These are phyloP conservation scores for Botryosphaeria dothidea DNA, from an alignment of 2,329 filamentous ascomycete genomes.

Conservation along the genomic window DNA sequence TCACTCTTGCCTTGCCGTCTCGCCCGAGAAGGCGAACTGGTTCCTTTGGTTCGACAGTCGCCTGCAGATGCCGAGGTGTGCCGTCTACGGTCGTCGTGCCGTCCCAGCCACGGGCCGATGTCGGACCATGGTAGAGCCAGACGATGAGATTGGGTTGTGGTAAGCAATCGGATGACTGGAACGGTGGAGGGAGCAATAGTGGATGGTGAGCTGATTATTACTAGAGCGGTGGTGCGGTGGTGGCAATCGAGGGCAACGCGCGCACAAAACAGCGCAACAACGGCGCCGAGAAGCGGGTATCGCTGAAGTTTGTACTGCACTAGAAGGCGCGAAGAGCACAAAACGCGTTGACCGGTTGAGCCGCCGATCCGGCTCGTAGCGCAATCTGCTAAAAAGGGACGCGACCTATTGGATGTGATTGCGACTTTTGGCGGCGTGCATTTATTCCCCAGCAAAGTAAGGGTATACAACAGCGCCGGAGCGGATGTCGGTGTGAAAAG, in stretches of 20 bases:
- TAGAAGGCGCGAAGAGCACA: not conserved
- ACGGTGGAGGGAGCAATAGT: not conserved
- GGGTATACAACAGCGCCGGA: not conserved
- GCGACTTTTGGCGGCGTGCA: not conserved
- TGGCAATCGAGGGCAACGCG: not conserved
- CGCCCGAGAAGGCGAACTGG: too few species aligned
- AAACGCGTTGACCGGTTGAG: not conserved
- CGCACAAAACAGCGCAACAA: not conserved
- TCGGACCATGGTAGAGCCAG: not conserved
- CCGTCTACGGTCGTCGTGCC: not conserved
- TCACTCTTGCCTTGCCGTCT: not conserved
- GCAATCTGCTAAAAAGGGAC: too few species aligned
- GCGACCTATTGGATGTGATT: not conserved
- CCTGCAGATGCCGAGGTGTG: not conserved
- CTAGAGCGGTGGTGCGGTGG: not conserved
- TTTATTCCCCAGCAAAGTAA: not conserved
- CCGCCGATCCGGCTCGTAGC: not conserved
- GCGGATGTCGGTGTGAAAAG: slow-evolving; percentile 7
- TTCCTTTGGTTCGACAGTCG: not conserved
- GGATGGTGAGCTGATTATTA: not conserved
- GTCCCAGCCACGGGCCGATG: not conserved
- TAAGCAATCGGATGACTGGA: not conserved
- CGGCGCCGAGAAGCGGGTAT: not conserved
- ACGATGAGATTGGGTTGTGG: not conserved
- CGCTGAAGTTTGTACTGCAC: not conserved